Base-by-base conservation (phyloP, 2,329 filamentous ascomycete genomes). In the Colletotrichum truncatum region DNA sequence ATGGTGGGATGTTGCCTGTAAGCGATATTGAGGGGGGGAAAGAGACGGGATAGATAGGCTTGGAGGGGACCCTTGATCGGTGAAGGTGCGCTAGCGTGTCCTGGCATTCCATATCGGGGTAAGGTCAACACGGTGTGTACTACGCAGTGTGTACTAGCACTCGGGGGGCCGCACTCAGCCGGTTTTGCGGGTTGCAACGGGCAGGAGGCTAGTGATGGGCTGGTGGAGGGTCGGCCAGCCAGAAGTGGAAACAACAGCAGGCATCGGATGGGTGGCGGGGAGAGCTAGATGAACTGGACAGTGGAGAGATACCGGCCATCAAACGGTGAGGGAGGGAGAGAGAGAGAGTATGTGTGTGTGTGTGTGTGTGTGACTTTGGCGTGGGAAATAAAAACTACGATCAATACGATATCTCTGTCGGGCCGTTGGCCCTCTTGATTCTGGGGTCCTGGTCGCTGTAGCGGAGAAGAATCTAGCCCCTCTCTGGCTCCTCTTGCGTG, bases 1-100 rank as follows among this genome's bases (percentile, higher is more conserved):
- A 28, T 49, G 48, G 48, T 26, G 32, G 62, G 62, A 49, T 64
- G 26, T 61, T 61, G 56, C 62, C 41, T 64, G 61, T 54, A 43
- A 12, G 11, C 39, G 55, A 60, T 54, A 49, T 41, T 32, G 39
- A 32, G 25, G 30, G 26, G 18, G 53, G 34, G 26, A 34, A 23
- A 34, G 25, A 46, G 55, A 41, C 16, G 18, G 43, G 32, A 36
- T 26, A 53, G 21, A 36, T 53, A 60, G 39, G 39, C 41, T 36
- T 38, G 14, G 39, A 28, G 39, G 39, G 25, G 23, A 25, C 38
- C 52, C 52, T 25, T 45, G 38, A 43, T n/a, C 16, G 38, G 9
- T n/a, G 26, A 26, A 38, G 16, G 7, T 18, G 11, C n/a, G 51
- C 51, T 16, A 25, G 48, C 34, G 32, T 25, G 11, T 14, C 39